These are phyloP conservation scores for Xylaria flabelliformis DNA, from an alignment of 495 filamentous ascomycete genomes.

Conservation along the genomic window DNA sequence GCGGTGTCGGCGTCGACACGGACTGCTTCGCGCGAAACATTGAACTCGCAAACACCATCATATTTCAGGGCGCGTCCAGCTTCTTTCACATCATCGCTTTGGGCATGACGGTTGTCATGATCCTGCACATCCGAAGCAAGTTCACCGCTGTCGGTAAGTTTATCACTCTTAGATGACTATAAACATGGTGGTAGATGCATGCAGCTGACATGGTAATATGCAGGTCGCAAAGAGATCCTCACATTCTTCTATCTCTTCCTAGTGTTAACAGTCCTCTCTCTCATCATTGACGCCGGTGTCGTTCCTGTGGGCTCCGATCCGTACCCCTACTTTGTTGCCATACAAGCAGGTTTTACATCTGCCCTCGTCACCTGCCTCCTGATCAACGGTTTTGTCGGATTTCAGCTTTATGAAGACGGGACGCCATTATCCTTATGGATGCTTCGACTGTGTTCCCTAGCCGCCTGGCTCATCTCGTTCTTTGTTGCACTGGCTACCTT, in stretches of 20 bases:
- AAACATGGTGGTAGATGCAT: slow-evolving; percentile 1
- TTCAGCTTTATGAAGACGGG: slow-evolving; percentile 99
- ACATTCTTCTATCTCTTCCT: slow-evolving; percentile 98
- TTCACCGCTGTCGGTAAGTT: slow-evolving; percentile 97
- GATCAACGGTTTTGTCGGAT: slow-evolving; percentile 98
- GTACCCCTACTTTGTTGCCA: slow-evolving; percentile 90
- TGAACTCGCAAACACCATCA: slow-evolving; percentile 96
- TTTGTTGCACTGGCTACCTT: slow-evolving; percentile 91
- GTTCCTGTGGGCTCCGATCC: slow-evolving; percentile 78
- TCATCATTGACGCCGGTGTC: slow-evolving; percentile 92
- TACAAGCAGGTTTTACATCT: slow-evolving; percentile 88
- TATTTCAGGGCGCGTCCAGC: slow-evolving; percentile 90
- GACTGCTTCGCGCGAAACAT: slow-evolving; percentile 94
- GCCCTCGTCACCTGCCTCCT: slow-evolving; percentile 87
- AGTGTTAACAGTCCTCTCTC: slow-evolving; percentile 83
- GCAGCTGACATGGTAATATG: slow-evolving; percentile 33
- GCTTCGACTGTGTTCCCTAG: slow-evolving; percentile 74
- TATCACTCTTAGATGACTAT: not conserved
- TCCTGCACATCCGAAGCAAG: slow-evolving; percentile 93
- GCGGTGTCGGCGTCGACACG: slow-evolving; percentile 79
- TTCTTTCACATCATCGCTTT: slow-evolving; percentile 94
- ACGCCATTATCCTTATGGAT: slow-evolving; percentile 95
- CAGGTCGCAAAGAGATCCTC: slow-evolving; percentile 97
- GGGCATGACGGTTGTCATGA: slow-evolving; percentile 94
- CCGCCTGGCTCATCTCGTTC: slow-evolving; percentile 86